phyloP scores from a whole-genome alignment of 176 grass and related monocot genomes.

The Cenchrus americanus region DNA sequence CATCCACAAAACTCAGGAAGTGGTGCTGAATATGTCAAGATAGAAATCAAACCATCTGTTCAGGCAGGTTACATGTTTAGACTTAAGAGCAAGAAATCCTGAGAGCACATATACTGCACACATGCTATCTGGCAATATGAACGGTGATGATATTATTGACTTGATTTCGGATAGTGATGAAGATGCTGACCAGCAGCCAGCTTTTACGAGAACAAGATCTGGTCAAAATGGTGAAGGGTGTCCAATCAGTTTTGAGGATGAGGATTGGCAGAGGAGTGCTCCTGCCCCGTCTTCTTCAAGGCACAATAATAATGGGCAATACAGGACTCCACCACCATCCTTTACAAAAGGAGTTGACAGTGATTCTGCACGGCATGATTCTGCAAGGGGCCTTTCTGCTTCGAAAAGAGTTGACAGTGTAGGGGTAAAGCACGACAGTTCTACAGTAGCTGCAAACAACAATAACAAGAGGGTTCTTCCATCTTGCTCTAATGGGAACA shows the following conservation, averaged over 20 bases:
- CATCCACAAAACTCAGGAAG: slow-evolving; percentile 8
- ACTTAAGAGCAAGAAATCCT: slow-evolving; percentile 8
- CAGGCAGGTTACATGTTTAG: slow-evolving; percentile 1
- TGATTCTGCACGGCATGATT: slow-evolving; percentile 1
- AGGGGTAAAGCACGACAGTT: slow-evolving; percentile 33
- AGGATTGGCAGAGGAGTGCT: slow-evolving; percentile 38
- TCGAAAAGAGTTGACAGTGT: slow-evolving; percentile 26
- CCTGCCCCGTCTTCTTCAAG: slow-evolving; percentile 39
- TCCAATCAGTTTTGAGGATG: slow-evolving; percentile 24
- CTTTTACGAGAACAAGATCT: slow-evolving; percentile 21
- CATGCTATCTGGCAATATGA: slow-evolving; percentile 47
- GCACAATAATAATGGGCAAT: slow-evolving; percentile 42
- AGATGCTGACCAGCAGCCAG: slow-evolving; percentile 33
- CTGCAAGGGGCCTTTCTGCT: slow-evolving; percentile 36
- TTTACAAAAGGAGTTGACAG: slow-evolving; percentile 34
- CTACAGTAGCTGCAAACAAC: slow-evolving; percentile 34
- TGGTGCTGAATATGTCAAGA: slow-evolving; percentile 11
- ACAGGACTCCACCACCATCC: slow-evolving; percentile 60
- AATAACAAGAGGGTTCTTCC: slow-evolving; percentile 48
- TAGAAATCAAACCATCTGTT: neutral
- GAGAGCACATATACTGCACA: slow-evolving; percentile 9
- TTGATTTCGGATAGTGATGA: slow-evolving; percentile 57
- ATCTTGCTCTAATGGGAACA: slow-evolving; percentile 37
- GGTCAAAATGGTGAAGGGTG: slow-evolving; percentile 34
- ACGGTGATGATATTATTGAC: slow-evolving; percentile 37